Evolutionary conservation across 73 alveolate genomes (phyloP).

Genomic region (Paramecium octaurelia): DNA sequence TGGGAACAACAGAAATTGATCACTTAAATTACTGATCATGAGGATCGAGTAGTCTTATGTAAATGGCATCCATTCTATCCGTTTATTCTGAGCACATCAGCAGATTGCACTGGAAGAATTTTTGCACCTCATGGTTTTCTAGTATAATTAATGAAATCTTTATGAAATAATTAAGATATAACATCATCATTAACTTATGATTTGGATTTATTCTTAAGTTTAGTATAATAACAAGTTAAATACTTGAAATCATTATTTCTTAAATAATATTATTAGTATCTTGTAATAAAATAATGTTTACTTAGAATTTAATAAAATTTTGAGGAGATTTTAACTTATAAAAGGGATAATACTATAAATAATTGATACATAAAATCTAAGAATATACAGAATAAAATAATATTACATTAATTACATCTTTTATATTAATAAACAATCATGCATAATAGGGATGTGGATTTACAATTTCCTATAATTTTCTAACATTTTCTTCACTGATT

Average conservation of each 20-base stretch:
- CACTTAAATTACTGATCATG: slow-evolving; percentile 51
- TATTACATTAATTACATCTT: background rate
- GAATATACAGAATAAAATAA: too few species aligned
- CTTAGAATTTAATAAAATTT: too few species aligned
- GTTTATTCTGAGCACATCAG: slow-evolving; percentile 79
- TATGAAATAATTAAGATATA: background rate
- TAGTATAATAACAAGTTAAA: too few species aligned
- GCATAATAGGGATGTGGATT: slow-evolving; percentile 34
- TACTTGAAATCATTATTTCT: too few species aligned
- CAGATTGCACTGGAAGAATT: slow-evolving; percentile 83
- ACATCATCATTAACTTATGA: background rate
- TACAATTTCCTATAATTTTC: slow-evolving; percentile 16
- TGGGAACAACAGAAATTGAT: slow-evolving; percentile 45
- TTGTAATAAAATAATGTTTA: too few species aligned
- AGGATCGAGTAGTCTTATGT: slow-evolving; percentile 66
- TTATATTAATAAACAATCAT: slow-evolving; percentile 5
- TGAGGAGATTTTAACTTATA: too few species aligned
- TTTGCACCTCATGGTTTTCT: slow-evolving; percentile 64
- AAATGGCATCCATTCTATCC: slow-evolving; percentile 89
- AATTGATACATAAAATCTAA: too few species aligned
- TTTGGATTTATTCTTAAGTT: background rate
- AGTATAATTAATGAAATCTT: slow-evolving; percentile 33
- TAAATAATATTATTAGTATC: too few species aligned
- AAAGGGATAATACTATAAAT: too few species aligned
- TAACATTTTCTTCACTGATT: background rate